These are phyloP conservation scores for Niveomyces coronatus DNA, from an alignment of 2,329 filamentous ascomycete genomes.

Conservation along the genomic window DNA sequence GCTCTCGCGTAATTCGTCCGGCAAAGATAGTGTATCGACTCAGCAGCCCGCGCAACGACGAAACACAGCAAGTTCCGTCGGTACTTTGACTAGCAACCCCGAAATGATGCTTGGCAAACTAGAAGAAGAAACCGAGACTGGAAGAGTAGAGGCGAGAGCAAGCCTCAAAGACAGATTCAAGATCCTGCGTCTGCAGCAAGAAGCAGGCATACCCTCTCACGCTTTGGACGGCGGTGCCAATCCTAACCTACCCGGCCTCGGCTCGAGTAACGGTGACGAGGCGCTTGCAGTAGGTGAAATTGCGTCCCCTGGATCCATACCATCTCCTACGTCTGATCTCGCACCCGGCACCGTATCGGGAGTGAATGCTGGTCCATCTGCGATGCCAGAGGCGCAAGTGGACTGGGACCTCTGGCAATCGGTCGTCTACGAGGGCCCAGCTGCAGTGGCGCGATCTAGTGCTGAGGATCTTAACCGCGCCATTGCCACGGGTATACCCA, in stretches of 20 bases:
- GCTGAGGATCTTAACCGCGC: conserved; percentile 82
- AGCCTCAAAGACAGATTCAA: conserved; percentile 74
- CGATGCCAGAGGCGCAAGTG: conserved; percentile 63
- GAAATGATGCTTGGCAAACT: conserved; percentile 68
- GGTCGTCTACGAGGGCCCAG: conserved; percentile 87
- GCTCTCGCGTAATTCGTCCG: conserved; percentile 59
- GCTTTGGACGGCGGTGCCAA: conserved; percentile 44
- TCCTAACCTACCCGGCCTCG: conserved; percentile 13
- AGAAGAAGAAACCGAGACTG: conserved; percentile 55
- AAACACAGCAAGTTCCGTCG: conserved; percentile 71
- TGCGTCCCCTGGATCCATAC: conserved; percentile 32
- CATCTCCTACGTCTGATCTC: conserved; percentile 57
- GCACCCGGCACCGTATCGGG: conserved; percentile 81
- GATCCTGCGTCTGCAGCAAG: conserved; percentile 62
- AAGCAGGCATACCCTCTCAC: conserved; percentile 45
- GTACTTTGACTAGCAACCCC: conserved; percentile 68
- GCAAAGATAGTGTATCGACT: conserved; percentile 45
- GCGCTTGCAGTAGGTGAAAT: conserved; percentile 20
- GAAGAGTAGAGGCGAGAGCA: conserved; percentile 40
- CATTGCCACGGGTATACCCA: conserved; percentile 88
- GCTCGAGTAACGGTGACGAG: conserved; percentile 15
- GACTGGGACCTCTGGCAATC: conserved; percentile 98
- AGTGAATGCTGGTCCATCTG: conserved; percentile 64
- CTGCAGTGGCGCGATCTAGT: conserved; percentile 78
- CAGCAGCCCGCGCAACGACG: conserved; percentile 37